Evolutionary conservation across 1,284 basidiomycete genomes (phyloP).

Genomic region (Austroboletus olivaceoglutinosus): DNA sequence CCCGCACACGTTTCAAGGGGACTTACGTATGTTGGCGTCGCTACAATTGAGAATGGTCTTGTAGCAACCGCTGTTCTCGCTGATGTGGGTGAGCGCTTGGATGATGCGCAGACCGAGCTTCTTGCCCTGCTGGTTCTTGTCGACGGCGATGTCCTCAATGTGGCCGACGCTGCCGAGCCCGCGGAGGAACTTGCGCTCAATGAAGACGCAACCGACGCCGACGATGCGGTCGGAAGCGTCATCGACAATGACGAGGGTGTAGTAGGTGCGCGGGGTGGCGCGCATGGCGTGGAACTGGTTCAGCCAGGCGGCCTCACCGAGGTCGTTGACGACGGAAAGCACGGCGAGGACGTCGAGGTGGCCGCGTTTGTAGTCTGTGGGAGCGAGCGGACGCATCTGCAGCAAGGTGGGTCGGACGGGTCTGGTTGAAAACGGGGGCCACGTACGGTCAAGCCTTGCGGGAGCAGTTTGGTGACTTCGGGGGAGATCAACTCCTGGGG

Average conservation of each 20-base stretch:
- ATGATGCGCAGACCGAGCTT: constrained; percentile 88
- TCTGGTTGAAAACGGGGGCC: neutral
- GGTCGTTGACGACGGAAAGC: constrained; percentile 77
- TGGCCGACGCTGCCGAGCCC: constrained; percentile 83
- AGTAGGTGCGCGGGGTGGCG: constrained; percentile 68
- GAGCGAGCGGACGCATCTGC: constrained; percentile 87
- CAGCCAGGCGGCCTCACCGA: constrained; percentile 67
- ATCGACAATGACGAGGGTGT: constrained; percentile 81
- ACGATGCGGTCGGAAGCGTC: constrained; percentile 76
- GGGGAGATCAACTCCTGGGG: constrained; percentile 62
- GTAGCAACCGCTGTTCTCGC: constrained; percentile 79
- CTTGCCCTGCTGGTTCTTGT: constrained; percentile 84
- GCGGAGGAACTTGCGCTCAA: constrained; percentile 93
- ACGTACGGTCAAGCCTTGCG: constrained; percentile 43
- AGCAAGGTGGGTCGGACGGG: constrained; percentile 2
- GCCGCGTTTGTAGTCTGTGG: constrained; percentile 79
- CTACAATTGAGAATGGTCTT: constrained; percentile 98
- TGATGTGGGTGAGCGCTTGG: constrained; percentile 77
- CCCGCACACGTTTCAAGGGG: constrained; percentile 8
- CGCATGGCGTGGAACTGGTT: constrained; percentile 66
- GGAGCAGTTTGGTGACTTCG: constrained; percentile 57
- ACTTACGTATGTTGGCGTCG: constrained; percentile 87
- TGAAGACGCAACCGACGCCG: constrained; percentile 79
- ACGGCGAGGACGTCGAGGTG: constrained; percentile 84
- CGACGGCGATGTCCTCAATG: constrained; percentile 97